Conservation (phyloP, 78 protist genomes). For the Cavenderia fasciculata region DNA sequence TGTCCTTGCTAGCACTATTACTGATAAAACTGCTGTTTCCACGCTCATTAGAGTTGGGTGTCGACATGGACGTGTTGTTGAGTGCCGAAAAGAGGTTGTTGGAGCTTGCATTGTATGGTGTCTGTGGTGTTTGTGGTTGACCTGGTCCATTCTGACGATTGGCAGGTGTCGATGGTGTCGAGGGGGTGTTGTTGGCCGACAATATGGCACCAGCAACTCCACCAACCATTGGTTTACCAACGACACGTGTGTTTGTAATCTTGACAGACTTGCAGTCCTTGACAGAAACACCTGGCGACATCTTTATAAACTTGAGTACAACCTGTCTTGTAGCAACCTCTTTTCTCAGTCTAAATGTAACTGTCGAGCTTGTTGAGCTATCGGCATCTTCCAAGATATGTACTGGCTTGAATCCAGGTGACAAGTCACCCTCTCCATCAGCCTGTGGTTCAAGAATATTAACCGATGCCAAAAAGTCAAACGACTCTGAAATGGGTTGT, state of each 20-base stretch:
- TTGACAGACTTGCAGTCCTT: slow-evolving; percentile 51
- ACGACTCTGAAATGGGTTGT: slow-evolving; percentile 39
- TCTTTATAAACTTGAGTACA: slow-evolving; percentile 22
- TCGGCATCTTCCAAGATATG: slow-evolving; percentile 60
- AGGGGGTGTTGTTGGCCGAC: neutral
- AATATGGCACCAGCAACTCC: neutral
- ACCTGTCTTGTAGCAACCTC: slow-evolving; percentile 30
- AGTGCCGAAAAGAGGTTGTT: neutral
- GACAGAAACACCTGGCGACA: neutral
- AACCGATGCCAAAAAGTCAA: slow-evolving; percentile 46
- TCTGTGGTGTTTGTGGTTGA: slow-evolving; percentile 38
- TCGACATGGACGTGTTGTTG: neutral
- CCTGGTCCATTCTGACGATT: neutral
- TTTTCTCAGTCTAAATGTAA: slow-evolving; percentile 52
- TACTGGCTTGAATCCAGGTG: slow-evolving; percentile 37
- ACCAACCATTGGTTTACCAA: slow-evolving; percentile 39
- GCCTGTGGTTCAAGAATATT: slow-evolving; percentile 38
- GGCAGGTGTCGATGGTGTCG: slow-evolving; percentile 63
- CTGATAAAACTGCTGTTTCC: neutral
- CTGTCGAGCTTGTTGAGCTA: neutral
- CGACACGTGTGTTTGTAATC: slow-evolving; percentile 5
- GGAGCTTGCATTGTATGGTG: slow-evolving; percentile 36
- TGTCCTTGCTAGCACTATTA: neutral
- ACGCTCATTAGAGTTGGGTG: neutral
- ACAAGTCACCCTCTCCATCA: neutral